Conservation (phyloP, 2,329 filamentous ascomycete species). For the Pseudonectria buxi region DNA sequence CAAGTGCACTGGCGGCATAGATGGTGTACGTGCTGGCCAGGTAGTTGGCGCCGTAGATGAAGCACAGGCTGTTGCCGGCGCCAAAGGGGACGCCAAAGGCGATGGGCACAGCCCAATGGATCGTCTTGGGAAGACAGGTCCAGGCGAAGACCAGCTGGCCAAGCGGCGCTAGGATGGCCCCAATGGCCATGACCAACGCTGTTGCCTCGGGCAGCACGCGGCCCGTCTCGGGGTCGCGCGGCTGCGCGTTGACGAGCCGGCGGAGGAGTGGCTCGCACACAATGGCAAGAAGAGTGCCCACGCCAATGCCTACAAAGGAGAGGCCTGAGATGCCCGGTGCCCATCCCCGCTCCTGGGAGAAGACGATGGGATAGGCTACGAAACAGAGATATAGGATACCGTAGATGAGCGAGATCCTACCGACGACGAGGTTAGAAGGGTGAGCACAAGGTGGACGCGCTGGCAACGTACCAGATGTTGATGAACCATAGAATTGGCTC, state of each 20-base stretch:
- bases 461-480: conserved; percentile 49
- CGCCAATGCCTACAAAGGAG: conserved; percentile 65
- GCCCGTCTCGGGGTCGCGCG: conserved; percentile 67
- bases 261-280: conserved; percentile 65
- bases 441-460: background rate
- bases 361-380: conserved; percentile 83
- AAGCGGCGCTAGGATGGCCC: conserved; percentile 63
- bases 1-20: conserved; percentile 73
- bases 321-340: conserved; percentile 65
- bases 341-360: conserved; percentile 70
- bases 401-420: conserved; percentile 74
- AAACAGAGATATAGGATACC: conserved; percentile 86
- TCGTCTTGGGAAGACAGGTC: conserved; percentile 70
- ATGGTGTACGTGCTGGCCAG: conserved; percentile 72
- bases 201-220: conserved; percentile 71
- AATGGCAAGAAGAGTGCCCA: conserved; percentile 57
- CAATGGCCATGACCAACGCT: conserved; percentile 72
- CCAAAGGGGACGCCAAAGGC: conserved; percentile 75
- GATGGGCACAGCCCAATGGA: conserved; percentile 78
- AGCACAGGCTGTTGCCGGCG: conserved; percentile 66
- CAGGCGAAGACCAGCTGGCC: conserved; percentile 84
- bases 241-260: conserved; percentile 69
- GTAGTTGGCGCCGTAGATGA: conserved; percentile 80
- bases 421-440: conserved; percentile 4
- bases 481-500: conserved; percentile 77